Base-by-base conservation (phyloP, 495 filamentous ascomycete species). In the Emericellopsis terricola region DNA sequence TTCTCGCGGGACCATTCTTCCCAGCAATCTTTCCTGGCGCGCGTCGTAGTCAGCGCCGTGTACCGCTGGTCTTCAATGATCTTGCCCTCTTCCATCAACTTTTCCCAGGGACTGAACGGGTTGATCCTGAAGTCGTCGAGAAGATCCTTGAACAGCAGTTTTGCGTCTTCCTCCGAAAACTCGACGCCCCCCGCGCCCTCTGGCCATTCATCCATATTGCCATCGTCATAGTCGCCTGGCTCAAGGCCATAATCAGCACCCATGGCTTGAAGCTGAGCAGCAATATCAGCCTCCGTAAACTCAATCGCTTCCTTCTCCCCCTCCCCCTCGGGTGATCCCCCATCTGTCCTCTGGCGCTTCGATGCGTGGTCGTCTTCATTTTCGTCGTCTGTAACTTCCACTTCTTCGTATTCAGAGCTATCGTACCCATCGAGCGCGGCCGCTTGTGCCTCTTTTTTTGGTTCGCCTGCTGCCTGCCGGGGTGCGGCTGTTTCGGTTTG, bases 231-330 rank as follows among this genome's bases (percentile, higher is more conserved):
- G 49, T 85, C 81, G 39, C 51, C 56, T 21, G 53, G 57, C 28
- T 42, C 60, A 28, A 65, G 57, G 1, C 68, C 78, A 42, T 87
- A 81, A 8, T 81, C 72, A 41, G 81, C 68, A 28, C 74, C 78
- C 83, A 94, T 91, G 8, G 74, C 73, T 10, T 78, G 78, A 7
- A 97, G 63, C 48, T 97, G 89, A 43, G 78, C 87, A 20, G 80
- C 85, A 39, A 97, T 87, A 48, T 97, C 91, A 28, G 87, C 86
- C 49, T 96, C 89, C 17, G 81, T 80, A 47, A 96, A 94, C 43
- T 97, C 89, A 27, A 92, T 49, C n/a, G n/a, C n/a, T n/a, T n/a
- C n/a, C n/a, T n/a, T n/a, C n/a, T n/a, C n/a, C n/a, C n/a, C n/a
- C n/a, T n/a, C n/a, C n/a, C n/a, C n/a, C n/a, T n/a, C n/a, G 0